These are phyloP conservation scores for Kurtzmaniella natalensis DNA, from an alignment of 1,139 yeast species.

Conservation along the genomic window DNA sequence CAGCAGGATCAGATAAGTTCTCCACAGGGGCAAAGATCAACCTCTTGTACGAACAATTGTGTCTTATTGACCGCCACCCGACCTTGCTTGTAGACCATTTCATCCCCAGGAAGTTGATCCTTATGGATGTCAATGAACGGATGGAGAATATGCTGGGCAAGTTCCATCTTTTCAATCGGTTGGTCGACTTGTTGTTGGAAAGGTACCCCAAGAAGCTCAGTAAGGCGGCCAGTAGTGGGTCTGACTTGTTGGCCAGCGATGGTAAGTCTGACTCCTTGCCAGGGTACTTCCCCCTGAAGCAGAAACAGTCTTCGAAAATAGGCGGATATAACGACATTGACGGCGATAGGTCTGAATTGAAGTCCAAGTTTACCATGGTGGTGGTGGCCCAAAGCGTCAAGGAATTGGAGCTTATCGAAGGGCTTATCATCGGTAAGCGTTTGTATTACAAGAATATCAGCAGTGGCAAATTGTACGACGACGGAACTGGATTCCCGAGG, in stretches of 20 bases:
- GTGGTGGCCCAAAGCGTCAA: constrained; percentile 60
- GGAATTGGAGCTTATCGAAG: constrained; percentile 69
- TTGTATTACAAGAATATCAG: constrained; percentile 56
- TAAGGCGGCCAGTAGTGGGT: too few relatives aligned
- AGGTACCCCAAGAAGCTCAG: constrained; percentile 6
- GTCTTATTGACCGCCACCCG: constrained; percentile 57
- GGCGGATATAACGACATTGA: constrained; percentile 12
- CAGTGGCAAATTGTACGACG: constrained; percentile 55
- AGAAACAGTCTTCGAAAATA: too few relatives aligned
- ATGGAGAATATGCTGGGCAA: constrained; percentile 56
- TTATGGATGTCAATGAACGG: constrained; percentile 59
- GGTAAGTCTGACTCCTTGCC: too few relatives aligned
- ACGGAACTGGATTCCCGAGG: constrained; percentile 15
- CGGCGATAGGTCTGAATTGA: background rate
- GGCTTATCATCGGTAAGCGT: constrained; percentile 57
- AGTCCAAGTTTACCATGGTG: constrained; percentile 26
- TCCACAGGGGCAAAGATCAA: constrained; percentile 26
- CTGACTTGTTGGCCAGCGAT: too few relatives aligned
- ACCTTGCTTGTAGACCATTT: constrained; percentile 69
- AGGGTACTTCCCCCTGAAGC: too few relatives aligned
- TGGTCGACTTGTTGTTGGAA: constrained; percentile 35
- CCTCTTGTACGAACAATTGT: constrained; percentile 47
- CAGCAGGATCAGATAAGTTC: too few relatives aligned
- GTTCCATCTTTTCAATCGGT: constrained; percentile 47
- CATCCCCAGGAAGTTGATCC: constrained; percentile 61